Conservation (phyloP, 495 filamentous ascomycete genomes). For the Aspergillus affinis region DNA sequence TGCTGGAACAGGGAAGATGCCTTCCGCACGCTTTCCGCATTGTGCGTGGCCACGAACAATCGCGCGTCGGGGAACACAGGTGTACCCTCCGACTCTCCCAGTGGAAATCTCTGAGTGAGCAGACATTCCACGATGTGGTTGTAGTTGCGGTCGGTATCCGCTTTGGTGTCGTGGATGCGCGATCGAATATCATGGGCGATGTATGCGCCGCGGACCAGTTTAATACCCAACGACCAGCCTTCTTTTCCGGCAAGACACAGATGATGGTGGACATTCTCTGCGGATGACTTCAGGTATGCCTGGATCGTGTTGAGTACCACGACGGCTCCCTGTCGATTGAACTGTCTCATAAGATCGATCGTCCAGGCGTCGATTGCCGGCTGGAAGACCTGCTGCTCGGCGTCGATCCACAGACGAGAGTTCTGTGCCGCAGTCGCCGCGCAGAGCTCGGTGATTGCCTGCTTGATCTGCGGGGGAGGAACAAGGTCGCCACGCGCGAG, state of each 20-base stretch:
- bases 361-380: constrained; percentile 79
- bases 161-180: constrained; percentile 42
- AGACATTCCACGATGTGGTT: constrained; percentile 50
- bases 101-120: constrained; percentile 62
- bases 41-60: constrained; percentile 29
- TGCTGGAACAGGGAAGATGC: constrained; percentile 34
- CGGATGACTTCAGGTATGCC: constrained; percentile 71
- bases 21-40: constrained; percentile 43
- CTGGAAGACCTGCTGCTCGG: constrained; percentile 77
- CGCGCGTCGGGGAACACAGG: constrained; percentile 19
- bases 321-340: constrained; percentile 55
- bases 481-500: constrained; percentile 54
- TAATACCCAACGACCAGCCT: constrained; percentile 75
- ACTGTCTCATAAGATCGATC: constrained; percentile 69
- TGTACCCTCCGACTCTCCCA: constrained; percentile 59
- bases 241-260: constrained; percentile 59
- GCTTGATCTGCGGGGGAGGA: constrained; percentile 47
- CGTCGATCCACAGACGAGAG: constrained; percentile 77
- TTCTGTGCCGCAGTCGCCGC: constrained; percentile 60
- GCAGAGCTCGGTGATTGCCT: constrained; percentile 71
- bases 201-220: constrained; percentile 90
- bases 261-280: constrained; percentile 59
- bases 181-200: constrained; percentile 36
- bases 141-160: constrained; percentile 39
- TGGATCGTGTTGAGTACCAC: constrained; percentile 72